Evolutionary conservation across 306 rosid species (phyloP), one percentile per base, ranked within the genome.

Genomic region (Medicago lupulina): DNA sequence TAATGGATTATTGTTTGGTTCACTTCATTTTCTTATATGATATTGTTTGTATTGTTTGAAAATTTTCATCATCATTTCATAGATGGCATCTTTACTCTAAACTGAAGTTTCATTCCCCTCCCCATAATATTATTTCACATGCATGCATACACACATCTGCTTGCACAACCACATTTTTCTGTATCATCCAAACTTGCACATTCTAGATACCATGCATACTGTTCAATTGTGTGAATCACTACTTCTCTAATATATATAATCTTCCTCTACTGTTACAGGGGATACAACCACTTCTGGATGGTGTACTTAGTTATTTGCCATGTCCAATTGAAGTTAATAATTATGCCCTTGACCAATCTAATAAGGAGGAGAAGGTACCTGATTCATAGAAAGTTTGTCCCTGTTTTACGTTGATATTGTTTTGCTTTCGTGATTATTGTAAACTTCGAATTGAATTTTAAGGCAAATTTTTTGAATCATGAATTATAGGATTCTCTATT

Each of bases 221-320:
- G 46, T 21, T 66, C 7, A 11, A 16, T 53, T 72, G 71, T 66
- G 13, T 67, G 51, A 54, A 25, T 41, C 31, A 34, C 75, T 55
- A 10, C 70, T 54, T 70, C 77, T 19, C 66, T 59, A 65, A 41
- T 79, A 34, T 39, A 31, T 69, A 80, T 83, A 66, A 66, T 80
- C 60, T 68, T 57, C 68, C 64, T 55, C 77, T 84, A 58, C 70
- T 82, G 87, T 54, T 82, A 17, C 90, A 95, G 99, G 97, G 99
- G 61, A 97, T 95, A 36, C 99, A 95, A 76, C 97, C 99, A 55
- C 99, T 95, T 86, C 84, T 95, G 85, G 85, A 95, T 80, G 97
- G 93, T 36, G 97, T 95, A 21, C 85, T 92, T 74, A 83, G 67
- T 79, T 95, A 95, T 88, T 84, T 95, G 90, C 99, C 99, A 47